phyloP scores from a whole-genome alignment of 2,329 filamentous ascomycete genomes.

The Colletotrichum spinosum region DNA sequence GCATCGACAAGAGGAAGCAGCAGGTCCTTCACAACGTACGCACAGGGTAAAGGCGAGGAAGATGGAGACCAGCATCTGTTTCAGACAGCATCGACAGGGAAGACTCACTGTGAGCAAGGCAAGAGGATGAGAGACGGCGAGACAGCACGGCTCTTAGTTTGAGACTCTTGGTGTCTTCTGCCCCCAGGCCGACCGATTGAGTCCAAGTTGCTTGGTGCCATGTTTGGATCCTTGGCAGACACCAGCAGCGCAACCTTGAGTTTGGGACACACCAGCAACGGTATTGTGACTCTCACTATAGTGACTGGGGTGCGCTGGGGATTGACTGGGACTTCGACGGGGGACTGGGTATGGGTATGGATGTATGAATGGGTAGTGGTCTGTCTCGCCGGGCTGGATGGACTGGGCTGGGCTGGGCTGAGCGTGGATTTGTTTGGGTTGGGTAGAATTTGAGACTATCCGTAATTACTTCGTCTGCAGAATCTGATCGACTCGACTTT shows the following conservation, averaged over 20 bases:
- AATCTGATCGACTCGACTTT: slow-evolving; percentile 34
- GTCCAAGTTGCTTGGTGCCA: slow-evolving; percentile 20
- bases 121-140: slow-evolving; percentile 16
- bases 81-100: slow-evolving; percentile 35
- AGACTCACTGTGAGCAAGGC: slow-evolving; percentile 6
- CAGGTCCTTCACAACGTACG: neutral
- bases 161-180: slow-evolving; percentile 10
- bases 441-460: neutral
- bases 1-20: neutral
- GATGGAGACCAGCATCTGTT: slow-evolving; percentile 30
- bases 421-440: slow-evolving; percentile 1
- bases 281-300: too few species aligned
- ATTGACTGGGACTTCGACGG: neutral
- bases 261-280: slow-evolving; percentile 4
- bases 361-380: too few species aligned
- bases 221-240: slow-evolving; percentile 35
- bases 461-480: slow-evolving; percentile 5
- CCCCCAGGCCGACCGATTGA: neutral
- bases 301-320: neutral
- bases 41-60: slow-evolving; percentile 25
- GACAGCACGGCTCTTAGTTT: slow-evolving; percentile 25
- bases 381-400: neutral
- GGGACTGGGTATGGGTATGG: too few species aligned
- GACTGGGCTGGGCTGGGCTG: neutral
- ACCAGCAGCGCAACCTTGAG: slow-evolving; percentile 20